These are phyloP conservation scores for Deuterostichococcus epilithicus DNA, from an alignment of 139 green algal species.

Conservation along the genomic window DNA sequence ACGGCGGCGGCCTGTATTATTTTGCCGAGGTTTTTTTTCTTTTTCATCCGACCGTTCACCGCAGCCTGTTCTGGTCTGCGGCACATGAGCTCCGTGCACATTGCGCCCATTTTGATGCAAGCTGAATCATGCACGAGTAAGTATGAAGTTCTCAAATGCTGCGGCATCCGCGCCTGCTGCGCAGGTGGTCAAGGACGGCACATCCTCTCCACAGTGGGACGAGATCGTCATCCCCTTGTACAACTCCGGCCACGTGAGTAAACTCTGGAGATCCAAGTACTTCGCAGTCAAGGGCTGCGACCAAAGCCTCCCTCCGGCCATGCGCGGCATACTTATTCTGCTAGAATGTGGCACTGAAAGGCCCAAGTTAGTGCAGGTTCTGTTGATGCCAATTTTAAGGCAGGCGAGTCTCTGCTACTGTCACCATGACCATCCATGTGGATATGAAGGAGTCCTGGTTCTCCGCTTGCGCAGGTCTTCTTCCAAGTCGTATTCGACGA, in stretches of 20 bases:
- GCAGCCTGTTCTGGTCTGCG: neutral
- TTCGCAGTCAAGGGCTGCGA: neutral
- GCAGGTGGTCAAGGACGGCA: too few relatives aligned
- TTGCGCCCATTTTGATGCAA: too few relatives aligned
- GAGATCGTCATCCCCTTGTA: neutral
- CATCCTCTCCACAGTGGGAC: neutral
- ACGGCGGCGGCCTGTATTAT: neutral
- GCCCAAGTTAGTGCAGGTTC: neutral
- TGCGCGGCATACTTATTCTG: neutral
- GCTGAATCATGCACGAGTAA: too few relatives aligned
- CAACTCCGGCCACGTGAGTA: neutral
- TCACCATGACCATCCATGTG: too few relatives aligned
- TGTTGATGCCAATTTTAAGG: too few relatives aligned
- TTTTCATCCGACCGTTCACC: too few relatives aligned
- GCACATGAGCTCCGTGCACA: too few relatives aligned
- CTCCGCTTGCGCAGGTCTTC: neutral
- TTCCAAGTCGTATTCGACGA: neutral
- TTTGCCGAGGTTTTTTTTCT: neutral
- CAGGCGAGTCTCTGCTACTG: too few relatives aligned
- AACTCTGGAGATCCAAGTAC: neutral
- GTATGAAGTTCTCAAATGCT: too few relatives aligned
- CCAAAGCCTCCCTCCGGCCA: too few relatives aligned
- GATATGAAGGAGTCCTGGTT: neutral
- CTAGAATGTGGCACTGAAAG: neutral
- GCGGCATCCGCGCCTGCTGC: too few relatives aligned